Conservation (phyloP, 192 early-diverging fungal species). For the Linnemannia exigua region DNA sequence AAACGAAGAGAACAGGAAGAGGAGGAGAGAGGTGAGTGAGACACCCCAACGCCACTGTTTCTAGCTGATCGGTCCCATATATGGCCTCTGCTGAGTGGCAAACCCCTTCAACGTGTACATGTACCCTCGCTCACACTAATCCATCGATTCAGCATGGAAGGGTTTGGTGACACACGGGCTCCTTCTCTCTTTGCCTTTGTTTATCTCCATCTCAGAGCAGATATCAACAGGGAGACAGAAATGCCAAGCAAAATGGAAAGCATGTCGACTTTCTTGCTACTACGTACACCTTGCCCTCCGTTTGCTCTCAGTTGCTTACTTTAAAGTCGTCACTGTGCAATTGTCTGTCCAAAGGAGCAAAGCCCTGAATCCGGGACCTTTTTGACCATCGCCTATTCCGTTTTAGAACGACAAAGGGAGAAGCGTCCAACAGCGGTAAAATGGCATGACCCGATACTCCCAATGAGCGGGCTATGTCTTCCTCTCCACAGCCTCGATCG, state of each 20-base stretch:
- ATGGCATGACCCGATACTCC: neutral
- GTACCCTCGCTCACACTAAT: too few relatives aligned
- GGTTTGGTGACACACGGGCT: neutral
- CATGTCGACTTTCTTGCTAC: neutral
- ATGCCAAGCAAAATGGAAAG: constrained; percentile 2
- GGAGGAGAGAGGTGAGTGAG: too few relatives aligned
- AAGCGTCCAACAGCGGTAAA: too few relatives aligned
- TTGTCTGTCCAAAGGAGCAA: neutral
- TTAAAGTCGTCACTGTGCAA: neutral
- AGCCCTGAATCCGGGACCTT: neutral
- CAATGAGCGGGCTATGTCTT: neutral
- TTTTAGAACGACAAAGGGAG: neutral
- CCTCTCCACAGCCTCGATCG: neutral
- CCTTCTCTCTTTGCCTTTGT: neutral
- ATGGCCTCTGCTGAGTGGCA: too few relatives aligned
- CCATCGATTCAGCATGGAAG: too few relatives aligned
- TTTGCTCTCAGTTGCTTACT: neutral
- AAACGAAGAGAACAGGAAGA: too few relatives aligned
- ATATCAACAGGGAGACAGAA: neutral
- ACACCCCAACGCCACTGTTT: too few relatives aligned
- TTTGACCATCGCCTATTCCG: neutral
- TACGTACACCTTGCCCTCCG: too few relatives aligned
- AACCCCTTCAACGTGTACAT: too few relatives aligned
- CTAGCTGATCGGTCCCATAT: too few relatives aligned
- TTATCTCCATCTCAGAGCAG: neutral